Evolutionary conservation across 2,329 filamentous ascomycete species (phyloP).

Genomic region (Exutisphaerella laricina): DNA sequence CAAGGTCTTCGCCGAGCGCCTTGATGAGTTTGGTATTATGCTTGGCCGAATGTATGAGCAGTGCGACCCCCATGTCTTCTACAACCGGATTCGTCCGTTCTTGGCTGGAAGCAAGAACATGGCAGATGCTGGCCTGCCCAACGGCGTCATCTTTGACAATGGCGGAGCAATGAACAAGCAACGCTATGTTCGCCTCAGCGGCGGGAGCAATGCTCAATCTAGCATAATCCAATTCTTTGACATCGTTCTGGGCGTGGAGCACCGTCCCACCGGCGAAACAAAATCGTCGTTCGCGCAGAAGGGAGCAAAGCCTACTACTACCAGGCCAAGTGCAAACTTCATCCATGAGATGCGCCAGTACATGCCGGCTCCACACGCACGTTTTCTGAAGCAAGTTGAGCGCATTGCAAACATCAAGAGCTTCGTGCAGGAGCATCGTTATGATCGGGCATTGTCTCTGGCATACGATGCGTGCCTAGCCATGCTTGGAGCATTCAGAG

Average conservation of each 20-base stretch:
- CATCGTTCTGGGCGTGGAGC: slow-evolving; percentile 79
- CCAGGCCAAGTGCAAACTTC: slow-evolving; percentile 61
- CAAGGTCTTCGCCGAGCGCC: slow-evolving; percentile 73
- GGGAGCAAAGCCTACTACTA: slow-evolving; percentile 41
- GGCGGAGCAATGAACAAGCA: slow-evolving; percentile 49
- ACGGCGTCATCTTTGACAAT: slow-evolving; percentile 80
- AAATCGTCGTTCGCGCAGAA: slow-evolving; percentile 34
- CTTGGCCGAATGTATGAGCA: slow-evolving; percentile 90
- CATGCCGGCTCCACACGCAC: slow-evolving; percentile 89
- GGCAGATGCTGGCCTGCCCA: slow-evolving; percentile 83
- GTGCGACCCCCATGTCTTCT: slow-evolving; percentile 92
- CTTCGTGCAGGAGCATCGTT: slow-evolving; percentile 62
- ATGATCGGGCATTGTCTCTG: slow-evolving; percentile 62
- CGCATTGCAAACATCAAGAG: slow-evolving; percentile 79
- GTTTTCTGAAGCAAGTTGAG: slow-evolving; percentile 77
- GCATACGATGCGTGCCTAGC: slow-evolving; percentile 89
- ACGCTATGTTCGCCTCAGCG: slow-evolving; percentile 76
- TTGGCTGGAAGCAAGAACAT: slow-evolving; percentile 97
- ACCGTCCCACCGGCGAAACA: slow-evolving; percentile 79
- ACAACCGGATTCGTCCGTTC: slow-evolving; percentile 92
- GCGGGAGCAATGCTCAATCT: slow-evolving; percentile 94
- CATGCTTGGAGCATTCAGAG: slow-evolving; percentile 71
- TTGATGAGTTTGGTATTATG: slow-evolving; percentile 76
- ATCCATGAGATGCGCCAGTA: slow-evolving; percentile 95
- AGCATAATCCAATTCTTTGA: slow-evolving; percentile 98